phyloP scores from a whole-genome alignment of 2,329 filamentous ascomycete genomes.

The Cladosporium cucumerinum region DNA sequence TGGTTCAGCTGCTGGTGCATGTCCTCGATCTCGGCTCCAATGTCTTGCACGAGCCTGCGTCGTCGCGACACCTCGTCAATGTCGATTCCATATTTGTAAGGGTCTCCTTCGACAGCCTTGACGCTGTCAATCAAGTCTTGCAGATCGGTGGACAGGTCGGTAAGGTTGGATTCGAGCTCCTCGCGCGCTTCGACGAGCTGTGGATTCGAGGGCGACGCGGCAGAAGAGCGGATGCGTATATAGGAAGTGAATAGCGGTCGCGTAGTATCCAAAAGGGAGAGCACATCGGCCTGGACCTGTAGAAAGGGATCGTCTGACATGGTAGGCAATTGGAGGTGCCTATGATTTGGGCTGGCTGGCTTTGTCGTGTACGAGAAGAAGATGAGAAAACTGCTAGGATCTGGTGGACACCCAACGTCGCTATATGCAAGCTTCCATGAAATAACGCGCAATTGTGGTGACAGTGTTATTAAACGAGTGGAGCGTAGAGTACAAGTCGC shows the following conservation, averaged over 20 bases:
- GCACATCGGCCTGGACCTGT: constrained; percentile 66
- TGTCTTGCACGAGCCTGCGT: constrained; percentile 78
- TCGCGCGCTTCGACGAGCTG: constrained; percentile 61
- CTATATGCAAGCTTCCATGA: background rate
- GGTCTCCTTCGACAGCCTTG: constrained; percentile 80
- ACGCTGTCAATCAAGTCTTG: constrained; percentile 85
- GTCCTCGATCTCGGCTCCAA: constrained; percentile 81
- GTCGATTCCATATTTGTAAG: constrained; percentile 81
- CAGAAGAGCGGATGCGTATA: constrained; percentile 87
- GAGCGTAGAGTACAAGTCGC: background rate
- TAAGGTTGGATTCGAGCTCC: constrained; percentile 77
- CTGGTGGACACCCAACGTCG: background rate
- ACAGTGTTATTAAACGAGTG: background rate
- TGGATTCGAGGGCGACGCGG: constrained; percentile 67
- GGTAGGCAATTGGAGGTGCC: background rate
- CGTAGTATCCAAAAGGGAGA: constrained; percentile 73
- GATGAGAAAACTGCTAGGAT: background rate
- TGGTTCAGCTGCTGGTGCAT: constrained; percentile 80
- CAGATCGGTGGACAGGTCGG: constrained; percentile 75
- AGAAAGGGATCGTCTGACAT: constrained; percentile 48
- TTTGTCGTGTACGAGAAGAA: background rate
- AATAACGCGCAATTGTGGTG: background rate
- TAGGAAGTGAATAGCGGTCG: constrained; percentile 91
- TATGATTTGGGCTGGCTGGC: background rate
- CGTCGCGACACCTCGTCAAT: constrained; percentile 77